Evolutionary conservation across 2,329 filamentous ascomycete species (phyloP), one percentile per base, ranked within the genome.

Genomic region (Eutypella sp.): DNA sequence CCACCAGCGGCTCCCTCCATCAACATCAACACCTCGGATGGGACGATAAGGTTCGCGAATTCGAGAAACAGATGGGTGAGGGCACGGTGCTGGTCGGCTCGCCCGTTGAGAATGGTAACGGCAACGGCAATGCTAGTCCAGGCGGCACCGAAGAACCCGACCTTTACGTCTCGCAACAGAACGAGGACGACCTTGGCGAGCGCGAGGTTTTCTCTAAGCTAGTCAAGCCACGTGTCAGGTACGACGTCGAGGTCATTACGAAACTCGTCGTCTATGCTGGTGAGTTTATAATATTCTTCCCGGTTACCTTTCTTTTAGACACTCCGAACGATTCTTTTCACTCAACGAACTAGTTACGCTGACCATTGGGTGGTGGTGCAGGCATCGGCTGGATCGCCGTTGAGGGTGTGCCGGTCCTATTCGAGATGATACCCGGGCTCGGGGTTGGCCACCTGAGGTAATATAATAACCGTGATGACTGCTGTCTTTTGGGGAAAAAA

Each of bases 231-330:
- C 82, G 93, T 55, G 91, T 96, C 48, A 78, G 91, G 57, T 99
- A 97, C 61, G 93, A 99, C 67, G 92, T 97, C n/a, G 93, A 99
- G 67, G 92, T 99, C 33, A 87, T 99, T 31, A 97, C 93, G 5
- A 97, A 96, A 69, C 68, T 99, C 49, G 87, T 99, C 57, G 89
- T 99, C 20, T 99, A 99, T 70, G 79, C 86, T 48, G 93, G 92
- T 89, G 70, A 67, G 82, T 69, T 15, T 37, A 25, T 11, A 20
- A 59, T 39, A 42, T 38, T 36, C 42, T 24, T 47, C 19, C 47
- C 5, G 6, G 15, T 29, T 40, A 18, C 11, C 19, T 33, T 23
- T 20, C 18, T 46, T 46, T n/a, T n/a, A n/a, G n/a, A n/a, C n/a
- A n/a, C n/a, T n/a, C n/a, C n/a, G n/a, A n/a, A n/a, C n/a, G n/a